Evolutionary conservation across 208 protist genomes (phyloP), one percentile per base, ranked within the genome.

Genomic region (Eutreptiella sp.): DNA sequence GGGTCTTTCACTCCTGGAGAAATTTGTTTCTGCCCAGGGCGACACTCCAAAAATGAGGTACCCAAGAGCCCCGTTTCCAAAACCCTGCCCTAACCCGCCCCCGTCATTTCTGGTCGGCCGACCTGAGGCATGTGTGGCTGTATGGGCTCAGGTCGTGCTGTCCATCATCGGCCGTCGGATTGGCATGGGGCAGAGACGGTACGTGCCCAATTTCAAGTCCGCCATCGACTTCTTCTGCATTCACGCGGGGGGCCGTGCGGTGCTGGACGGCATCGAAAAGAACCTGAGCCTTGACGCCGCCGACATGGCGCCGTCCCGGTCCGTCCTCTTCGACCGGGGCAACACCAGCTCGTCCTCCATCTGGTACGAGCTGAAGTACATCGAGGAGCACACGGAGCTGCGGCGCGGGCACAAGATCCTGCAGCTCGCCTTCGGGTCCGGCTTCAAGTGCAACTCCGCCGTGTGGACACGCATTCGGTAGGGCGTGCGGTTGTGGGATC

Each of bases 311-410:
- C 74, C 81, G n/a, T 80, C 75, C 16, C 64, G 80, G 23, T 61
- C 74, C 16, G 68, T 75, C 5, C 77, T 87, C 7, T 73, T 73
- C 28, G 36, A 75, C 23, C 84, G 75, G 23, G 81, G 81, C 43
- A 87, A 87, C 53, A 83, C 74, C 0, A 64, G 38, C 16, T 80
- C 74, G 2, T 59, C 80, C 1, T 85, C 81, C 1, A 69, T 88
- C 32, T 87, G 81, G 81, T 88, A 86, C 38, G 83, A 85, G 38
- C 38, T 88, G n/a, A 67, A 66, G 16, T 81, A 66, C 34, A 63
- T 85, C 29, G 80, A 84, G 33, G 63, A 67, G 36, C 48, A 63
- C 47, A 47, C 48, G 9, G 32, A 32, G 0, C 53, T 85, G 19
- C 72, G 62, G n/a, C 2, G 11, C 34, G 79, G 75, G 35, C 63